Base-by-base conservation (phyloP, 495 filamentous ascomycete genomes). In the Pseudevernia furfuracea region DNA sequence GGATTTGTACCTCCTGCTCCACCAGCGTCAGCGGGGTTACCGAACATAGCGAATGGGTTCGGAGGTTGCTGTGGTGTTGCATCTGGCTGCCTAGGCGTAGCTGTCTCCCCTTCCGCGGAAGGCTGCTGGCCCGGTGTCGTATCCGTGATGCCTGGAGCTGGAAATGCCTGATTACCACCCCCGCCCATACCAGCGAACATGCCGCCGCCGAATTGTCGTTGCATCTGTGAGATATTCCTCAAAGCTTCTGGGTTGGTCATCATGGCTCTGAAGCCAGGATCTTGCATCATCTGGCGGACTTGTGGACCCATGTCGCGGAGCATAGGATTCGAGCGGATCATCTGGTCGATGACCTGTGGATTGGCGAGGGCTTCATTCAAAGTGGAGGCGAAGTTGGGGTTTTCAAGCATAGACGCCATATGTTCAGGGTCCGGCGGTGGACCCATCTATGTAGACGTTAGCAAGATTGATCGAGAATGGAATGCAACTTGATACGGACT, bases 351-450 rank as follows among this genome's bases (percentile, higher is more conserved):
- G 72, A 97, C 87, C 19, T 84, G 82, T 14, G 95, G 94, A 76
- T 99, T 97, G 70, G 91, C 87, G 67, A 99, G 84, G 37, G 93
- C 91, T 75, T 96, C 95, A 74, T 93, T 94, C 81, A 99, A 87
- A 39, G 83, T 86, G 37, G 88, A 86, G 65, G 88, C 84, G 58
- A 95, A 85, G 67, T 87, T 81, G 21, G 95, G 95, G 70, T 97
- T 90, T 57, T 86, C 85, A 56, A 99, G 85, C 87, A 96, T 91
- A 53, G 84, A 78, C 30, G 89, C 83, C 77, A 99, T 84, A 59
- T 85, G 77, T 28, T 97, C 92, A 48, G 89, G 81, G 70, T 84
- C 84, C 11, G 91, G 90, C 37, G 90, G 89, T 53, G 91, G 87
- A 12, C 91, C 92, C 93, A 97, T 97, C 93, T 96, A 72, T 19